Conservation (phyloP, 345 rosid species). For the Rhodamnia argentea region DNA sequence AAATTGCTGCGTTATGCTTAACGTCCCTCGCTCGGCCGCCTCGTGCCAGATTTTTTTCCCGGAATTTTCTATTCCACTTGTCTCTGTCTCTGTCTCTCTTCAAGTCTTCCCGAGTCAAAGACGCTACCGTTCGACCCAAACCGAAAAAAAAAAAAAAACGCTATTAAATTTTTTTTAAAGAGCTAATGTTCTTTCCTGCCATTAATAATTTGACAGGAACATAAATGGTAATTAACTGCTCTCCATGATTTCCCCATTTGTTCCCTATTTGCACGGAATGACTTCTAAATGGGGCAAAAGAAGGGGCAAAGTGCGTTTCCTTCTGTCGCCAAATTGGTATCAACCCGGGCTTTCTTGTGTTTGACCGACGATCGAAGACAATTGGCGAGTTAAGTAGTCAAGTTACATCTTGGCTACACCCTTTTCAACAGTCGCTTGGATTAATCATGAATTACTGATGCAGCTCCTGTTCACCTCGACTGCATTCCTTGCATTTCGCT, state of each 20-base stretch:
- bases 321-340: neutral
- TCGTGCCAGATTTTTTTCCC: neutral
- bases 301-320: too few species aligned
- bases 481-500: neutral
- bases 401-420: neutral
- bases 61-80: neutral
- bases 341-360: neutral
- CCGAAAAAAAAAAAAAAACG: too few species aligned
- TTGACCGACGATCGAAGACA: neutral
- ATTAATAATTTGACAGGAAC: neutral
- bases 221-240: neutral
- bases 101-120: neutral
- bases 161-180: neutral
- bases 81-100: neutral
- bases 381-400: neutral
- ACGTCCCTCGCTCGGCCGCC: neutral
- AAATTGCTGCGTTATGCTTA: too few species aligned
- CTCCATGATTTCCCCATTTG: neutral
- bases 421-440: neutral
- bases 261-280: neutral
- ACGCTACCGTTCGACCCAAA: neutral
- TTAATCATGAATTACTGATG: neutral
- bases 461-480: neutral
- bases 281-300: neutral
- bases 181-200: neutral